phyloP scores from a whole-genome alignment of 2,329 filamentous ascomycete species.

The Trichoderma sp. region DNA sequence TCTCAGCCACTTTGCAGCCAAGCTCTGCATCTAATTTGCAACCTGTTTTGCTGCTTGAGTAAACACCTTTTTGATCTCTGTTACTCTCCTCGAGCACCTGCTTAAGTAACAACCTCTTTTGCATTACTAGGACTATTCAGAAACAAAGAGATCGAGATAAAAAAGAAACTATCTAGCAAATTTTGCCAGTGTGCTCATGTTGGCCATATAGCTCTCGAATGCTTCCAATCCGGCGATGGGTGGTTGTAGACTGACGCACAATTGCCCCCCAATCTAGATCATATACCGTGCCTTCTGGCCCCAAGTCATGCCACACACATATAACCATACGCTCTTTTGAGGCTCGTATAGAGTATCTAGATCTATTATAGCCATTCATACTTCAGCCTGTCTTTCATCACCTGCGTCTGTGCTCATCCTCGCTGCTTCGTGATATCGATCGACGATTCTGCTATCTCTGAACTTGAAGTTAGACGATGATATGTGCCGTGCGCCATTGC shows the following conservation, averaged over 20 bases:
- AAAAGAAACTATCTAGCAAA: not conserved
- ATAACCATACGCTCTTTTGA: not conserved
- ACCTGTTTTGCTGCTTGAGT: not conserved
- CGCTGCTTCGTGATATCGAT: no score
- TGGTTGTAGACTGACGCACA: not conserved
- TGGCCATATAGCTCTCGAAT: slow-evolving; percentile 14
- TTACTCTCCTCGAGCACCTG: not conserved
- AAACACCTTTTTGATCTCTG: not conserved
- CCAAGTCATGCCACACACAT: not conserved
- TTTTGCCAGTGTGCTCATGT: not conserved
- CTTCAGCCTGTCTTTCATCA: no score
- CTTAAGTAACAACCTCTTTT: not conserved
- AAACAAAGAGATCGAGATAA: not conserved
- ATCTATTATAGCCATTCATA: no score
- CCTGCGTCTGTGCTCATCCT: no score
- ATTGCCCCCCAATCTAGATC: not conserved
- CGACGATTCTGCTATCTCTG: no score
- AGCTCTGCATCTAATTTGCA: no score
- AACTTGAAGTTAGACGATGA: no score
- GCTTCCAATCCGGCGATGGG: not conserved
- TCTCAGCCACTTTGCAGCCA: not conserved
- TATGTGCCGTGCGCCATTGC: no score
- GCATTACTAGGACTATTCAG: not conserved
- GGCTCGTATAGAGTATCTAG: not conserved
- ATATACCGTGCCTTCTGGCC: not conserved